phyloP scores from a whole-genome alignment of 2,329 filamentous ascomycete genomes.

The Chaetothyriales sp. region DNA sequence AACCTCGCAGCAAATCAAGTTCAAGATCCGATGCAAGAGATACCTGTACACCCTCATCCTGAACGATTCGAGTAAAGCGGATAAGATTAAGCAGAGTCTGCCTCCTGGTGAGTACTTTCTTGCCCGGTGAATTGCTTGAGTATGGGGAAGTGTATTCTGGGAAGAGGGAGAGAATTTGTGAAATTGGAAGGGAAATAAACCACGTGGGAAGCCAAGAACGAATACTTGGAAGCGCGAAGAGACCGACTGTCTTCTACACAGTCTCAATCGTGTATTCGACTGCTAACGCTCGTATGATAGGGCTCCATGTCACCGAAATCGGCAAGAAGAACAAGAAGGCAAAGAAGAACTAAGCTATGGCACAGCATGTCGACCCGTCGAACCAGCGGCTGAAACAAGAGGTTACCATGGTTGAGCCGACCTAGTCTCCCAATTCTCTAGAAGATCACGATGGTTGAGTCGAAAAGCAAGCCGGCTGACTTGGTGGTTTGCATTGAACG shows the following conservation, averaged over 20 bases:
- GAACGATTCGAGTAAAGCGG: slow-evolving; percentile 97
- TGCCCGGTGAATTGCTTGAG: neutral
- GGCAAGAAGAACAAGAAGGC: slow-evolving; percentile 18
- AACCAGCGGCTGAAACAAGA: neutral
- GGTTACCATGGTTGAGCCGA: neutral
- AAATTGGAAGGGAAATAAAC: neutral
- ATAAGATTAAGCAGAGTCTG: slow-evolving; percentile 99
- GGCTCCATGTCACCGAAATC: slow-evolving; percentile 16
- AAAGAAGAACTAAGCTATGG: slow-evolving; percentile 13
- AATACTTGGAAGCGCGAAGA: neutral
- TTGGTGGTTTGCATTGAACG: neutral
- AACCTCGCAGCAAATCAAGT: slow-evolving; percentile 54
- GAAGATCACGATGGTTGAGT: neutral
- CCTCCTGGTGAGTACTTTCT: slow-evolving; percentile 65
- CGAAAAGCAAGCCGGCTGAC: neutral
- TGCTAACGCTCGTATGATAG: slow-evolving; percentile 9
- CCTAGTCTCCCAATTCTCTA: neutral
- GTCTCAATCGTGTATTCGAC: neutral
- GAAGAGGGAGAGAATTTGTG: neutral
- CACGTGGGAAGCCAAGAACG: too few species aligned
- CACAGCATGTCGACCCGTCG: neutral
- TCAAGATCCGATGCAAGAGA: slow-evolving; percentile 98
- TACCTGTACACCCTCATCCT: slow-evolving; percentile 97
- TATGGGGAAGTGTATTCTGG: neutral
- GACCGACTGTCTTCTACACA: neutral